Evolutionary conservation across 495 filamentous ascomycete genomes (phyloP), one percentile per base, ranked within the genome.

Genomic region (Penicillium cinerascens): DNA sequence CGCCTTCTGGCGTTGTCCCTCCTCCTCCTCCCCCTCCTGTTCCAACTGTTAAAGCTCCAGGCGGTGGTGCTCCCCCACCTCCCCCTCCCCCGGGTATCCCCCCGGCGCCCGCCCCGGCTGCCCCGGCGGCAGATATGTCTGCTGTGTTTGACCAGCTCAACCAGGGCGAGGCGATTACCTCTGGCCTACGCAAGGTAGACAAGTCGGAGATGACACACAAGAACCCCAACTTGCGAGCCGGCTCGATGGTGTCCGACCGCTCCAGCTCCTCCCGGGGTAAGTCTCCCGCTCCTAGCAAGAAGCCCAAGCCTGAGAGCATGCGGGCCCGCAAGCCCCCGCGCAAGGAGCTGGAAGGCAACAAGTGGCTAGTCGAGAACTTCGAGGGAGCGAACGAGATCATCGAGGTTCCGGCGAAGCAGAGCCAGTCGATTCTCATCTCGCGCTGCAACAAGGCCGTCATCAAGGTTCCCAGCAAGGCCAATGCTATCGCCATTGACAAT

Each of bases 131-230:
- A 17, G 88, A 91, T 39, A 85, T 95, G 72, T 78, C 81, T 37
- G 87, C 91, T 39, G 90, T 99, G 0, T 97, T 99, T 67, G 84
- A 82, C 48, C 84, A 96, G 54, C 78, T 99, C 54, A 97, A 96
- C 69, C 85, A 88, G 59, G 93, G 93, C 47, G 85, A 88, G 54
- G 72, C 78, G 20, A 88, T 99, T 54, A 99, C 93, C 13, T 82
- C 86, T 48, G 84, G 89, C 35, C 80, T 99, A 15, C 83, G 87
- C 47, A 99, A 96, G 75, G 93, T 99, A 23, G 91, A 96, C 71
- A 89, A 85, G 61, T 90, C 86, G 18, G 72, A 96, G 63, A 96
- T 96, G 91, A 97, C 93, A 42, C 93, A 99, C 76, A 97, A 97
- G 76, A 99, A 99, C 72, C 93, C 95, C n/a, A 81, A 82, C 18